Evolutionary conservation across 2,329 filamentous ascomycete genomes (phyloP).

Genomic region (Teratosphaeria zuluensis): DNA sequence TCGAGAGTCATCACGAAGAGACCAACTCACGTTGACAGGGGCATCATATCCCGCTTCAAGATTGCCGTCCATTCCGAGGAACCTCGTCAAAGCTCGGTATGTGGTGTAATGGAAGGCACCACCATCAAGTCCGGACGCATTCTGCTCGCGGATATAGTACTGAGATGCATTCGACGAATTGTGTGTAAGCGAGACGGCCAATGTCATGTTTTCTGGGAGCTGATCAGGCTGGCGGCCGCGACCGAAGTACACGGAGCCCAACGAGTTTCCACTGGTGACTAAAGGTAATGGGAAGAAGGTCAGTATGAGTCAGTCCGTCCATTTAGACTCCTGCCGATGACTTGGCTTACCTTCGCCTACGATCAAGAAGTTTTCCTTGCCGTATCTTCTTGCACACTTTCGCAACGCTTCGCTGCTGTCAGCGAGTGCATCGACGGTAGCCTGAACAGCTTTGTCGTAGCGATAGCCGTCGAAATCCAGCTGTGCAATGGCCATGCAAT

Average conservation of each 20-base stretch:
- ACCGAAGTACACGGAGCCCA: no score
- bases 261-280: no score
- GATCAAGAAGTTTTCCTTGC: constrained; percentile 56
- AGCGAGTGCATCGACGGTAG: constrained; percentile 51
- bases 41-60: constrained; percentile 45
- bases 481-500: constrained; percentile 52
- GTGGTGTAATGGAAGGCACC: constrained; percentile 55
- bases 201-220: no score
- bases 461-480: constrained; percentile 60
- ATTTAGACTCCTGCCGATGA: no score
- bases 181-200: no score
- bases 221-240: no score
- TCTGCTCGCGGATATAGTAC: no score
- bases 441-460: constrained; percentile 57
- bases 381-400: constrained; percentile 45
- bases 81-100: constrained; percentile 52
- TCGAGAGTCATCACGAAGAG: no score
- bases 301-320: no score
- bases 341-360: constrained; percentile 39
- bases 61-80: constrained; percentile 51
- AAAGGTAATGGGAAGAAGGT: no score
- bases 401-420: constrained; percentile 49
- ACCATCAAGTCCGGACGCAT: constrained; percentile 36
- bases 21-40: constrained; percentile 41
- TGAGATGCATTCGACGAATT: no score